Base-by-base conservation (phyloP, 164 flowering plant genomes). In the Magnolia changhungtana region DNA sequence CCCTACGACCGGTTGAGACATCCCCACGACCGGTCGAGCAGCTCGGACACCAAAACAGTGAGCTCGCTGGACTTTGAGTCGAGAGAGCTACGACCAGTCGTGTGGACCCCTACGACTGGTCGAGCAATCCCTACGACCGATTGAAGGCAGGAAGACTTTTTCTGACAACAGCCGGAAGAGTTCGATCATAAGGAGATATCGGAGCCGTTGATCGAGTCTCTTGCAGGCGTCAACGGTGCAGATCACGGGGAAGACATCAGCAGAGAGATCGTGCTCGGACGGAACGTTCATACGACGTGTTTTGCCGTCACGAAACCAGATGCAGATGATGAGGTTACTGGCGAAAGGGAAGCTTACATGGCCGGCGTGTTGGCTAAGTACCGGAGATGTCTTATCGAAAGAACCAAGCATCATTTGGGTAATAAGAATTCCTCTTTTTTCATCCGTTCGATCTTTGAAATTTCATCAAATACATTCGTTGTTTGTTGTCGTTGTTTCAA, bases 281-380 rank as follows among this genome's bases (percentile, higher is more conserved):
- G 86, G 84, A 96, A 94, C 83, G 86, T 96, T 66, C 98, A 93
- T 74, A 90, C 96, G n/a, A 61, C 84, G 77, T 90, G 91, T 80
- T 83, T 88, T 6, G 91, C 83, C 61, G 88, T 96, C n/a, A 91
- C 90, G 61, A 98, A 96, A 81, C 99, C 98, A 1, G 98, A 92
- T 1, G 88, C 86, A 1, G 90, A 96, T 70, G 99, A 96, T 65
- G 98, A 94, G 68, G 77, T 86, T 14, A 96, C 98, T 1, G 98
- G 99, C 1, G 99, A 94, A 52, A 85, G 89, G 84, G 99, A 96
- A 9, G 99, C 98, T 27, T 83, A 86, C 74, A 96, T 96, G 97
- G 99, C 99, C 31, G 79, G 96, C 73, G 95, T 96, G 13, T 77
- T 96, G 81, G 98, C 99, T 52, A 85, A 94, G 52, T 96, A 94